Conservation (phyloP, 352 stramenopile species). For the Phytophthora vignae region DNA sequence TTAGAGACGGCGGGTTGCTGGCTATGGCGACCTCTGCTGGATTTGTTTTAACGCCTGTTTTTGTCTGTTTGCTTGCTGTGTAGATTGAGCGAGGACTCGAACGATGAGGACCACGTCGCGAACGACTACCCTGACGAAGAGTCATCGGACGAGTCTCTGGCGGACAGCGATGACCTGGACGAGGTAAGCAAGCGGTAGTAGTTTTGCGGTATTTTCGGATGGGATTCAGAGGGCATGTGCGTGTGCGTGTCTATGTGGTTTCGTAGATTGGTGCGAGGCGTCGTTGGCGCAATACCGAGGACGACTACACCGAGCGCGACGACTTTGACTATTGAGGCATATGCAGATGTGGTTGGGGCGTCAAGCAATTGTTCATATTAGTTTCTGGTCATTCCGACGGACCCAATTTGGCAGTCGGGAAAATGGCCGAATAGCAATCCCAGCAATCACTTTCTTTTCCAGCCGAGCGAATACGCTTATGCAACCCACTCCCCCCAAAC, state of each 20-base stretch:
- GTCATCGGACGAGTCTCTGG: constrained; percentile 52
- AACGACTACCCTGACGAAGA: constrained; percentile 91
- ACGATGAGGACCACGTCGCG: constrained; percentile 78
- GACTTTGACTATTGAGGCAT: constrained; percentile 38
- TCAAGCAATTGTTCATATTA: neutral
- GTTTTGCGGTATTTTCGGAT: constrained; percentile 11
- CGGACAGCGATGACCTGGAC: constrained; percentile 45
- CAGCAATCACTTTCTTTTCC: neutral
- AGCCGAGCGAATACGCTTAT: too few relatives aligned
- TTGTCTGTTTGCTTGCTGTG: constrained; percentile 24
- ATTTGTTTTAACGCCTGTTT: constrained; percentile 31
- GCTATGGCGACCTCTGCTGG: constrained; percentile 16
- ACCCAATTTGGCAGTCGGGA: too few relatives aligned
- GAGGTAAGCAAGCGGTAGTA: constrained; percentile 31
- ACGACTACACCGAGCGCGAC: constrained; percentile 40
- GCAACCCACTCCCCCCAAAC: too few relatives aligned
- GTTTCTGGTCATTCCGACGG: too few relatives aligned
- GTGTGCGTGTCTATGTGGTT: constrained; percentile 21
- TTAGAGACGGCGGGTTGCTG: constrained; percentile 28
- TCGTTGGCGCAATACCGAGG: constrained; percentile 22
- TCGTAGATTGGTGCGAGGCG: constrained; percentile 38
- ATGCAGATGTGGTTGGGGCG: neutral
- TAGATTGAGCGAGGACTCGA: constrained; percentile 85
- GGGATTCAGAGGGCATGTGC: constrained; percentile 13
- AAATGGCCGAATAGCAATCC: too few relatives aligned